These are phyloP conservation scores for Termitomyces sp. DNA, from an alignment of 768 basidiomycete genomes.

Conservation along the genomic window DNA sequence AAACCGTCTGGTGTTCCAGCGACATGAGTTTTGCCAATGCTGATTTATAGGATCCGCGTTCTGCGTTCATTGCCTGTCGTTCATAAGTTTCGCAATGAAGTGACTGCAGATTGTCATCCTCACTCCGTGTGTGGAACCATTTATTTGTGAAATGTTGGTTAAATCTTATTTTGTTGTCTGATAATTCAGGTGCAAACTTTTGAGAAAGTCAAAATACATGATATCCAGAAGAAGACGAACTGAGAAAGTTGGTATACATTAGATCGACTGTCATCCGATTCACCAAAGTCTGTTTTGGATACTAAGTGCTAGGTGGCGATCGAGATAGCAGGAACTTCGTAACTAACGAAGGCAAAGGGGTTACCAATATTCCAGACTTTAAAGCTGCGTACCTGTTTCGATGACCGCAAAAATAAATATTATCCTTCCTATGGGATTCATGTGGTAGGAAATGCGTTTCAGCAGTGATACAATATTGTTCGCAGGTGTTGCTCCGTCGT, in stretches of 20 bases:
- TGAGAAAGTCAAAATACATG: neutral
- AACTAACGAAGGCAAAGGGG: too few relatives aligned
- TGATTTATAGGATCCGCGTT: neutral
- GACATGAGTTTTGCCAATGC: neutral
- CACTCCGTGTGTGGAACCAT: neutral
- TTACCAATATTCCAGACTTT: too few relatives aligned
- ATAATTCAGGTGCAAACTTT: neutral
- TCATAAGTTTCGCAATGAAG: neutral
- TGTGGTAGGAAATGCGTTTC: too few relatives aligned
- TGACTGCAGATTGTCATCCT: neutral
- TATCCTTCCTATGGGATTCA: too few relatives aligned
- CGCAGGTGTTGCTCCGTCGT: too few relatives aligned
- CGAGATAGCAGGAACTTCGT: neutral
- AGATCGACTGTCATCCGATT: neutral
- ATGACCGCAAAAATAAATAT: too few relatives aligned
- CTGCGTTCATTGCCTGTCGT: neutral
- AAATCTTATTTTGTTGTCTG: neutral
- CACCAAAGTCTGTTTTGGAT: too few relatives aligned
- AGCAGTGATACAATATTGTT: too few relatives aligned
- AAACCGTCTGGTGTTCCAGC: neutral
- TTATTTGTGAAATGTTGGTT: neutral
- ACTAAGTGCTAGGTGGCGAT: neutral
- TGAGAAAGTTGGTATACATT: neutral
- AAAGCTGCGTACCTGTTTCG: too few relatives aligned
- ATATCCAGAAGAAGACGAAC: neutral